These are phyloP conservation scores for Nitzschia putrida DNA, from an alignment of 108 stramenopile genomes.

Conservation along the genomic window DNA sequence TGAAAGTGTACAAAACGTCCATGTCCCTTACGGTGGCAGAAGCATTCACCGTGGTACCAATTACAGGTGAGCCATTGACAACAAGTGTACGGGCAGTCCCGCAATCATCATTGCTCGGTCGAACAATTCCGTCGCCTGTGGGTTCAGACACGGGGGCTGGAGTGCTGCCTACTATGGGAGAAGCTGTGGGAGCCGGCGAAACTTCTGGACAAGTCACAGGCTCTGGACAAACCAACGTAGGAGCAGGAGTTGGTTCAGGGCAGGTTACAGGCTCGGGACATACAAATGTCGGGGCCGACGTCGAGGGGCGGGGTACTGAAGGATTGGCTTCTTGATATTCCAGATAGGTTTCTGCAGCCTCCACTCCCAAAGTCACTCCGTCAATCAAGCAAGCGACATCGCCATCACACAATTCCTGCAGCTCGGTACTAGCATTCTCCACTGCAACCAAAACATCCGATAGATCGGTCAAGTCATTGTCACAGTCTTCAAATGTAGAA, in stretches of 20 bases:
- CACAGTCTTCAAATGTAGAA: not conserved
- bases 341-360: not conserved
- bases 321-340: not conserved
- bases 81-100: not conserved
- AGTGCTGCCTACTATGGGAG: too few relatives aligned
- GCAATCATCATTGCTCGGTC: not conserved
- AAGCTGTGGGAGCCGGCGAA: not conserved
- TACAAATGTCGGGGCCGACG: too few relatives aligned
- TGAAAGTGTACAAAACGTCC: not conserved
- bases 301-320: too few relatives aligned
- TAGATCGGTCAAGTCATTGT: too few relatives aligned
- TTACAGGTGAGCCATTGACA: not conserved
- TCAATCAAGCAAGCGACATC: constrained; percentile 1
- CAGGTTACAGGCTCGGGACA: not conserved
- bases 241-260: not conserved
- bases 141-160: not conserved
- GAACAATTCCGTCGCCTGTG: not conserved
- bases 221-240: not conserved
- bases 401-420: not conserved
- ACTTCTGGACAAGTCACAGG: not conserved
- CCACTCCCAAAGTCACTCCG: not conserved
- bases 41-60: not conserved
- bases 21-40: not conserved
- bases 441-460: too few relatives aligned
- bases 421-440: not conserved